phyloP scores from a whole-genome alignment of 2,329 filamentous ascomycete genomes.

The Pestalotiopsis sp. region DNA sequence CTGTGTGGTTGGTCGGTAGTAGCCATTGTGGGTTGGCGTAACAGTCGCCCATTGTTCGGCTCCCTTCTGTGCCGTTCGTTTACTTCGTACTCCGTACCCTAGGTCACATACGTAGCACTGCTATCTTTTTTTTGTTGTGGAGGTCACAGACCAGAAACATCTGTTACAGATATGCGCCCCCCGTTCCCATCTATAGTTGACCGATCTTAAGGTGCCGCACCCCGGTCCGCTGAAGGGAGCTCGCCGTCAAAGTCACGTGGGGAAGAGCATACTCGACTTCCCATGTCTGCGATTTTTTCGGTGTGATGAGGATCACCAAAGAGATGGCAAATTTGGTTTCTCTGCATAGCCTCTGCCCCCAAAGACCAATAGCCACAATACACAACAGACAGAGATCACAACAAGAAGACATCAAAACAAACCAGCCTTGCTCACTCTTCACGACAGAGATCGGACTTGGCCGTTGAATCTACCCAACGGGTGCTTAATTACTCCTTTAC shows the following conservation, averaged over 20 bases:
- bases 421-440: neutral
- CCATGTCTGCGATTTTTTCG: too few species aligned
- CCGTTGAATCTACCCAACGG: neutral
- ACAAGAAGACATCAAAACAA: neutral
- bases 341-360: neutral
- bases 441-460: neutral
- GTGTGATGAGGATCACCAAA: neutral
- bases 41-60: neutral
- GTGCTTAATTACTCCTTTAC: neutral
- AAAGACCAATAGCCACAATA: neutral
- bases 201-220: neutral
- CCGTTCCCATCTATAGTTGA: neutral
- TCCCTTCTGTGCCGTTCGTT: neutral
- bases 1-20: neutral
- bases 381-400: neutral
- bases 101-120: too few species aligned
- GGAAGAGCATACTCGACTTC: too few species aligned
- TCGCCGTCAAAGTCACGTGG: neutral
- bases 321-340: neutral
- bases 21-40: neutral
- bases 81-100: neutral
- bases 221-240: neutral
- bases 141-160: constrained; percentile 4
- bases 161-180: constrained; percentile 1
- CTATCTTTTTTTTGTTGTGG: neutral